These are phyloP conservation scores for Pezizomycotina sp. DNA, from an alignment of 2,329 filamentous ascomycete species.

Conservation along the genomic window DNA sequence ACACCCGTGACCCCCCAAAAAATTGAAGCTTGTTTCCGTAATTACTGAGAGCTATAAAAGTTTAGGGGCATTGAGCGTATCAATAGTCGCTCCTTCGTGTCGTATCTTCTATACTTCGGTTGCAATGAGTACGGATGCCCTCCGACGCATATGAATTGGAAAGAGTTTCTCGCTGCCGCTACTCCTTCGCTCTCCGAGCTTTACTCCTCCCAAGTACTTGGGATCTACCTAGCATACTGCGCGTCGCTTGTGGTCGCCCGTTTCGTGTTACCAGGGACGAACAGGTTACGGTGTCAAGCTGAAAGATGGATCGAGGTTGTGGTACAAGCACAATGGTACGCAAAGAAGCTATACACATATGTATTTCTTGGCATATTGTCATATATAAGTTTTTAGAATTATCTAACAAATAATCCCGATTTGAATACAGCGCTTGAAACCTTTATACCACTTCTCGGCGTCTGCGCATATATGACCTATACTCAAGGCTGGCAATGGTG, in stretches of 20 bases:
- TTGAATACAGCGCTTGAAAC: constrained; percentile 11
- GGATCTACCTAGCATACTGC: constrained; percentile 58
- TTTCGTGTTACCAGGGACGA: constrained; percentile 54
- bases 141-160: constrained; percentile 58
- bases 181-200: constrained; percentile 40
- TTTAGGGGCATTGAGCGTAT: constrained; percentile 64
- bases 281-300: constrained; percentile 56
- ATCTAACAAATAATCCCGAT: constrained; percentile 8
- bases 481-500: constrained; percentile 61
- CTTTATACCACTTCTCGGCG: constrained; percentile 48
- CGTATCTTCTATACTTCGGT: constrained; percentile 64
- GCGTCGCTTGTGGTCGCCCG: constrained; percentile 44
- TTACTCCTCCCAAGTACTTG: constrained; percentile 60
- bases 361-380: background rate
- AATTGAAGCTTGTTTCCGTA: constrained; percentile 1
- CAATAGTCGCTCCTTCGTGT: constrained; percentile 63
- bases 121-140: constrained; percentile 94
- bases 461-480: constrained; percentile 55
- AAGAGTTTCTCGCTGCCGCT: constrained; percentile 48
- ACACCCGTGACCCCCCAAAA: background rate
- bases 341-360: background rate
- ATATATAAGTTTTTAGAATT: background rate
- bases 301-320: constrained; percentile 22
- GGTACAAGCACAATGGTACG: constrained; percentile 32
- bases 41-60: constrained; percentile 9